Conservation (phyloP, 2,329 filamentous ascomycete genomes). For the Aspergillus ustus region DNA sequence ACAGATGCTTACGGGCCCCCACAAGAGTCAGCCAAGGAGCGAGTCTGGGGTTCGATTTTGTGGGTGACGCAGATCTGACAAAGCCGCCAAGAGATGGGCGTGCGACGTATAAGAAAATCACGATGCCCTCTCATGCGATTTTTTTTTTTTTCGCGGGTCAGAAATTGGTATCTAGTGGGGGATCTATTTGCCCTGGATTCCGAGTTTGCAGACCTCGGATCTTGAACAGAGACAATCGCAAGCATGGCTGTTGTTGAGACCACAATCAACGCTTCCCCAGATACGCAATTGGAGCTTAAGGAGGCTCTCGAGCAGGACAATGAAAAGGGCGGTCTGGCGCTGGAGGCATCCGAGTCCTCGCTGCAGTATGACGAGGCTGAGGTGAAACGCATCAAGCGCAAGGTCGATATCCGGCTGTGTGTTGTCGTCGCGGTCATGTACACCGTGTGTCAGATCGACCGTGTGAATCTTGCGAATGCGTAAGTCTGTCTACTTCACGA, state of each 20-base stretch:
- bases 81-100: not conserved
- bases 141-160: too few species aligned
- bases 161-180: too few species aligned
- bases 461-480: constrained; percentile 15
- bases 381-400: constrained; percentile 18
- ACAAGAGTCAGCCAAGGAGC: not conserved
- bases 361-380: constrained; percentile 10
- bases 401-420: constrained; percentile 13
- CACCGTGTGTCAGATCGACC: constrained; percentile 19
- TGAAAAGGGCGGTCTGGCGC: not conserved
- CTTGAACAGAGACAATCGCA: not conserved
- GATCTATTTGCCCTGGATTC: not conserved
- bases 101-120: not conserved
- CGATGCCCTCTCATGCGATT: not conserved
- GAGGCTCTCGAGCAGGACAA: not conserved
- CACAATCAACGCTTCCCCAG: not conserved
- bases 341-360: not conserved
- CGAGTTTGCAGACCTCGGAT: too few species aligned
- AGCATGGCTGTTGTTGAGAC: not conserved
- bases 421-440: constrained; percentile 17
- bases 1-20: not conserved
- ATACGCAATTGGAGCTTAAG: not conserved
- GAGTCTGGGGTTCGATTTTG: too few species aligned
- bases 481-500: not conserved
- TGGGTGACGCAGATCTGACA: not conserved